Base-by-base conservation (phyloP, 1,139 yeast genomes). In the Yamadazyma buinensis region DNA sequence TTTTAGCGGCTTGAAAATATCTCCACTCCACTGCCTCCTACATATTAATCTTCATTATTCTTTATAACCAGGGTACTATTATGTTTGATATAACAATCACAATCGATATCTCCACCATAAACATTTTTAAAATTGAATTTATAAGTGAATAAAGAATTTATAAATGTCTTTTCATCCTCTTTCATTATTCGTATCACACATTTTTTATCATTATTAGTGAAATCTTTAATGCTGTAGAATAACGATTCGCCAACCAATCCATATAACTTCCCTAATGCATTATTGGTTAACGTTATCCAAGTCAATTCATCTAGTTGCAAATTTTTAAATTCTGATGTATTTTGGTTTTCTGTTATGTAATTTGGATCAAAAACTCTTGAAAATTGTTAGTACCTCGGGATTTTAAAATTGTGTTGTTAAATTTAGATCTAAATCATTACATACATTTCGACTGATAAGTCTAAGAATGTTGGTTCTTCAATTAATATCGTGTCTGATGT, bases 201-300 rank as follows among this genome's bases (percentile, higher is more conserved):
- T 35, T 39, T 27, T 26, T 42, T 25, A 30, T 46, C 35, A 5
- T 39, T 38, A 9, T 34, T 33, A 3, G 34, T 35, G 23, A 61
- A 12, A 3, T 31, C n/a, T 18, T 39, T 41, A 5, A 65, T 41
- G 33, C 61, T 67, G 40, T 54, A 61, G 31, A 52, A 63, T 2
- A 53, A 38, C 1, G 69, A 47, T 38, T 62, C 68, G 2, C 72
- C 72, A 26, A 64, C 49, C 22, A 65, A 32, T 2, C 72, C 72
- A 35, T 65, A 60, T 30, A 62, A 42, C 30, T 56, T 57, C 15
- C 48, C 48, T 32, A 65, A 41, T 30, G 59, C 49, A 5, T 54
- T 45, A 9, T 38, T 33, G 1, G 65, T 47, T 8, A 62, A 47
- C 2, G 61, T 46, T 28, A 54, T 57, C 70, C 71, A 64, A 4